Conservation (phyloP, 345 rosid species). For the Noccaea caerulescens region DNA sequence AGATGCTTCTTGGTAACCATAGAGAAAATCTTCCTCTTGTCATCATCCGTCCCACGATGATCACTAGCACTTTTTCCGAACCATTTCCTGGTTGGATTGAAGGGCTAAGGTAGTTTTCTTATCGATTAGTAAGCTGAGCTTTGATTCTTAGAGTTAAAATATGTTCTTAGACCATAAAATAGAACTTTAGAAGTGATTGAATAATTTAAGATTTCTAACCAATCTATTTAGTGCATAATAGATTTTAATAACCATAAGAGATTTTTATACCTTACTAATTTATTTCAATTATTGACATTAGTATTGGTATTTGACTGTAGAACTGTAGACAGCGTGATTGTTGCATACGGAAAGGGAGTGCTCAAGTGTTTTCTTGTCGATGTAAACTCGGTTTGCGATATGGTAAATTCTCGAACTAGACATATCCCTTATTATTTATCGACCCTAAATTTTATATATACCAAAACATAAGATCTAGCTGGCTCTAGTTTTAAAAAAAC, state of each 20-base stretch:
- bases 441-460: neutral
- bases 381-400: conserved; percentile 44
- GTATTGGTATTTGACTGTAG: conserved; percentile 38
- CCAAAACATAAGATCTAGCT: neutral
- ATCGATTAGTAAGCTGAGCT: neutral
- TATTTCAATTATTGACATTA: neutral
- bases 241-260: too few species aligned
- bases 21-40: conserved; percentile 62
- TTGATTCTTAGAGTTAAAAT: neutral
- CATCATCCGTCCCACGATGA: conserved; percentile 67
- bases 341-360: conserved; percentile 57
- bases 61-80: conserved; percentile 63
- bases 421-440: conserved; percentile 33
- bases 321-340: conserved; percentile 58
- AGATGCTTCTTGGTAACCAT: conserved; percentile 58
- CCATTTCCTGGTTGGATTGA: conserved; percentile 90
- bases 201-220: neutral
- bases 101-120: conserved; percentile 60
- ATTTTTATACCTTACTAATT: neutral
- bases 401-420: conserved; percentile 45
- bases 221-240: neutral
- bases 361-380: conserved; percentile 48
- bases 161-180: neutral
- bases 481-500: neutral
- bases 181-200: neutral